Conservation (phyloP, 148 eudicot species). For the Silene uniflora region DNA sequence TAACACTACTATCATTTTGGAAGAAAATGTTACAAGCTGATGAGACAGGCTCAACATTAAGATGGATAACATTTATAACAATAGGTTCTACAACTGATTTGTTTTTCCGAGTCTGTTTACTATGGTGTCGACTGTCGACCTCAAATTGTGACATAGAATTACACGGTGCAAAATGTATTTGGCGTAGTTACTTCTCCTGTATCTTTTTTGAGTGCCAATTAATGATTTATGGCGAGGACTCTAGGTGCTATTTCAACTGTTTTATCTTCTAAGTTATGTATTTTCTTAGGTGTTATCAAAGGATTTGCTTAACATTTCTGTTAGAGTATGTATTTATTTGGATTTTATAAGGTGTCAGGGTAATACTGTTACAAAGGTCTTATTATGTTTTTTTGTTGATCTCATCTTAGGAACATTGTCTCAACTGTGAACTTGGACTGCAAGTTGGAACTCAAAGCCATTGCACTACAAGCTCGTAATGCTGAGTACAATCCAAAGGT, state of each 20-base stretch:
- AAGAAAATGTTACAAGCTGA: not conserved
- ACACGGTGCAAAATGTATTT: too few relatives aligned
- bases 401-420: conserved; percentile 58
- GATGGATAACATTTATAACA: not conserved
- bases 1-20: not conserved
- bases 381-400: not conserved
- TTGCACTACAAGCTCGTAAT: conserved; percentile 81
- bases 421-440: conserved; percentile 85
- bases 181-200: too few relatives aligned
- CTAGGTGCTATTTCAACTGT: too few relatives aligned
- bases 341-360: too few relatives aligned
- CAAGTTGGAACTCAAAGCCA: conserved; percentile 78
- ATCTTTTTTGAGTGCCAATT: too few relatives aligned
- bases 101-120: not conserved
- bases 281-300: too few relatives aligned
- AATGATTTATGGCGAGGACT: too few relatives aligned
- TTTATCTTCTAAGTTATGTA: too few relatives aligned
- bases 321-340: too few relatives aligned
- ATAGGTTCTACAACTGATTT: not conserved
- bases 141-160: too few relatives aligned
- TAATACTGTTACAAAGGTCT: not conserved
- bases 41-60: not conserved
- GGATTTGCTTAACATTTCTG: too few relatives aligned
- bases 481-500: conserved; percentile 95
- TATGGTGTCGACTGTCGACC: not conserved